Base-by-base conservation (phyloP, 352 stramenopile species). In the Globisporangium viniferum region DNA sequence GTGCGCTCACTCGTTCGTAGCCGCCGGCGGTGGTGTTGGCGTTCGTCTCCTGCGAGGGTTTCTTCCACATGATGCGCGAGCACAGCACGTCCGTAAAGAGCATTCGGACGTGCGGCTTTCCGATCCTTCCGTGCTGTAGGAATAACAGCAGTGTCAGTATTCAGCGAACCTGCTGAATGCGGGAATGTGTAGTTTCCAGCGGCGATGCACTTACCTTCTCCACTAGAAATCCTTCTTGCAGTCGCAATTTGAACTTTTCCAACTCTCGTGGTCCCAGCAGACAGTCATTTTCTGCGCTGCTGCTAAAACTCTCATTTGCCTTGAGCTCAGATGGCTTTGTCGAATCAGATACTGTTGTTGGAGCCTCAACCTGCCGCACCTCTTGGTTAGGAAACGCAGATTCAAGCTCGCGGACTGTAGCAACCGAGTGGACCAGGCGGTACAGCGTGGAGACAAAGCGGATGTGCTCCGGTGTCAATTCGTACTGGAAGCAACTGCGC, bases 21-120 rank as follows among this genome's bases (percentile, higher is more conserved):
- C 22, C 33, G 15, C 44, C 10, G 39, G 41, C 33, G 9, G 20
- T 18, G 24, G 8, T 59, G 41, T 35, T 15, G 48, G 59, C 46
- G 5, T n/a, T 18, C 24, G 14, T 58, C 35, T 48, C 24, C 41
- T 62, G 67, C 15, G 64, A 60, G 1, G 76, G 74, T 27, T 83
- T 86, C 59, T 69, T 74, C 78, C 76, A 82, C 72, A 82, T 72
- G 5, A 86, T 62, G 35, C 73, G 66, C 0, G 69, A 74, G 46
- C 76, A 79, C n/a, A 70, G 18, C 4, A 68, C 49, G 36, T 86
- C 73, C 3, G 66, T 73, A 63, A 75, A 82, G n/a, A 86, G 59
- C 48, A 80, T 14, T 39, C 77, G 73, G 0, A 67, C n/a, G 51
- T 86, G 76, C 2, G 78, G 74, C 41, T 80, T 84, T n/a, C 35